These are phyloP conservation scores for Daldinia loculata DNA, from an alignment of 495 filamentous ascomycete species.

Conservation along the genomic window DNA sequence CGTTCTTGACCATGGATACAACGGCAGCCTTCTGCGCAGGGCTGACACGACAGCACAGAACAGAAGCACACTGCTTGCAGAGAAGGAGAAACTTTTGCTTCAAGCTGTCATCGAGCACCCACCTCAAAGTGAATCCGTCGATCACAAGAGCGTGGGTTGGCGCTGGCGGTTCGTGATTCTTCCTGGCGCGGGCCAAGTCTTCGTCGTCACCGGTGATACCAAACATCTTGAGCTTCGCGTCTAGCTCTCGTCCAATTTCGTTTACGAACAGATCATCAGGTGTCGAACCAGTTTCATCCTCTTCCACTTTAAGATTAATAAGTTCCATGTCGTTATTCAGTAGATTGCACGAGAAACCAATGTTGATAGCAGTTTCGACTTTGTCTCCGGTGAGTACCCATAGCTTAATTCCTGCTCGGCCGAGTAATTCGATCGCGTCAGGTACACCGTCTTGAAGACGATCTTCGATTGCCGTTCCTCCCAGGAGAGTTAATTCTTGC, in stretches of 20 bases:
- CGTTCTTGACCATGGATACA: constrained; percentile 91
- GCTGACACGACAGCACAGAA: constrained; percentile 97
- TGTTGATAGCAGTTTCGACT: constrained; percentile 99
- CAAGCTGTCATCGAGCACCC: constrained; percentile 82
- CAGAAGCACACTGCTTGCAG: constrained; percentile 97
- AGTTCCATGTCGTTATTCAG: constrained; percentile 98
- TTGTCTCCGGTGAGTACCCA: constrained; percentile 99
- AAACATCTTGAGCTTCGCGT: constrained; percentile 76
- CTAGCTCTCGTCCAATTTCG: constrained; percentile 72
- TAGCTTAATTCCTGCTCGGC: constrained; percentile 96
- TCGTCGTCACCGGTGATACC: constrained; percentile 85
- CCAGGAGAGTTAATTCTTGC: constrained; percentile 85
- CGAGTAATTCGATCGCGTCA: constrained; percentile 92
- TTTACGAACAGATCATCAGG: constrained; percentile 56
- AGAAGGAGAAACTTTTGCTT: constrained; percentile 93
- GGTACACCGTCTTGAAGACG: constrained; percentile 96
- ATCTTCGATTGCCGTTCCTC: constrained; percentile 98
- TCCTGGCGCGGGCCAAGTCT: constrained; percentile 79
- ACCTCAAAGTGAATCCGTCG: constrained; percentile 91
- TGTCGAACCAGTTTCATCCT: constrained; percentile 62
- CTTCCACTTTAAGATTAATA: constrained; percentile 85
- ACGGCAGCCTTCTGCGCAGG: constrained; percentile 98
- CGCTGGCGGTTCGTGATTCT: constrained; percentile 82
- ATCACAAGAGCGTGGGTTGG: constrained; percentile 97
- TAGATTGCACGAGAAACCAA: constrained; percentile 98